These are phyloP conservation scores for Aspergillus aculeatus DNA, from an alignment of 2,329 filamentous ascomycete species.

Conservation along the genomic window DNA sequence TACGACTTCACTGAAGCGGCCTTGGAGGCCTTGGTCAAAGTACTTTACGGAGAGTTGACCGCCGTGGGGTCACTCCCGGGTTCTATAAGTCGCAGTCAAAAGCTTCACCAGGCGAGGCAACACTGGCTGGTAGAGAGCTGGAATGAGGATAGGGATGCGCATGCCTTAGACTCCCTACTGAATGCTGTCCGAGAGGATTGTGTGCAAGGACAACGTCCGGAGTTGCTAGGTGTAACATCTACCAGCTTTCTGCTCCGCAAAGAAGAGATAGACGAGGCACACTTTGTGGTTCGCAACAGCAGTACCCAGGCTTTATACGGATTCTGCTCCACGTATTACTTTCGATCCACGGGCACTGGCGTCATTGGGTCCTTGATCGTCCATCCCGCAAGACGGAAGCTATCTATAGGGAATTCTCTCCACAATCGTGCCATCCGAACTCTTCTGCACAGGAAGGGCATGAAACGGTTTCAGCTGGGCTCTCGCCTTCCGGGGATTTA, in stretches of 20 bases:
- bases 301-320: constrained; percentile 88
- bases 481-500: constrained; percentile 81
- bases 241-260: constrained; percentile 74
- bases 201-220: constrained; percentile 63
- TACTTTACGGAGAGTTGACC: constrained; percentile 72
- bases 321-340: constrained; percentile 86
- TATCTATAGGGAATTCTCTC: constrained; percentile 86
- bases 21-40: constrained; percentile 77
- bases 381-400: constrained; percentile 77
- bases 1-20: constrained; percentile 96
- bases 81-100: constrained; percentile 82
- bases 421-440: constrained; percentile 80
- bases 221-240: constrained; percentile 68
- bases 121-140: constrained; percentile 94
- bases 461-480: constrained; percentile 80
- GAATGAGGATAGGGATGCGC: constrained; percentile 72
- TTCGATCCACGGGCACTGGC: constrained; percentile 66
- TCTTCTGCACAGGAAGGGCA: constrained; percentile 66
- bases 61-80: constrained; percentile 61
- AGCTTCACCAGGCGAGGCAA: constrained; percentile 82
- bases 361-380: constrained; percentile 86
- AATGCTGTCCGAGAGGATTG: constrained; percentile 63
- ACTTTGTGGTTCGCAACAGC: constrained; percentile 92
- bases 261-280: constrained; percentile 70
- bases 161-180: constrained; percentile 73